Base-by-base conservation (phyloP, 345 rosid species). In the Tarenaya hassleriana region DNA sequence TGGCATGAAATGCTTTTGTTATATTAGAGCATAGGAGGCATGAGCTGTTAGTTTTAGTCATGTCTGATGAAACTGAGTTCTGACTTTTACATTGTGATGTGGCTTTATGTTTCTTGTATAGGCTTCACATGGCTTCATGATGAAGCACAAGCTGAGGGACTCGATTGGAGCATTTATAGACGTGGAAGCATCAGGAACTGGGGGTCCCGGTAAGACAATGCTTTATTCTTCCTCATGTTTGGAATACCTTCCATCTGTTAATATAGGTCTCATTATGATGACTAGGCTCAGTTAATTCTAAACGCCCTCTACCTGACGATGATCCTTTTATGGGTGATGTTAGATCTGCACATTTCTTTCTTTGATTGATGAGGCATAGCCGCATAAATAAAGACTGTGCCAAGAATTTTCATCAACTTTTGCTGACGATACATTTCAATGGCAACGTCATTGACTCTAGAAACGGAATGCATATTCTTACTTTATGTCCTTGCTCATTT, bases 91-190 rank as follows among this genome's bases (percentile, higher is more conserved):
- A 39, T 39, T 24, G 12, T 16, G 32, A n/a, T 58, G 55, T 40
- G 43, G 32, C 41, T 69, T 46, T 44, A 64, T 68, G n/a, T 63
- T 55, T 16, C 62, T 53, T 76, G 34, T 73, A 34, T 75, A 92
- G 98, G 98, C 88, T 42, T 75, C 98, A 46, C 97, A 92, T 64
- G 97, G 98, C 66, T 92, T 92, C 74, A 79, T 92, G 85, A 88
- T 69, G 55, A 73, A 86, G 54, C 66, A 86, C 67, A 80, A 69
- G 77, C 83, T 95, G 94, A 83, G 76, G 41, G 83, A 88, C 62
- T 72, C 84, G 31, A 71, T 92, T 61, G 97, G 98, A 58, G 97
- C 98, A 72, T 62, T 75, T 64, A 74, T 92, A 66, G 83, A 92
- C 63, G 82, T 92, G 61, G 98, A 92, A 77, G 98, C 98, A 50